These are phyloP conservation scores for Pleoardoris graminearum DNA, from an alignment of 2,329 filamentous ascomycete species.

Conservation along the genomic window DNA sequence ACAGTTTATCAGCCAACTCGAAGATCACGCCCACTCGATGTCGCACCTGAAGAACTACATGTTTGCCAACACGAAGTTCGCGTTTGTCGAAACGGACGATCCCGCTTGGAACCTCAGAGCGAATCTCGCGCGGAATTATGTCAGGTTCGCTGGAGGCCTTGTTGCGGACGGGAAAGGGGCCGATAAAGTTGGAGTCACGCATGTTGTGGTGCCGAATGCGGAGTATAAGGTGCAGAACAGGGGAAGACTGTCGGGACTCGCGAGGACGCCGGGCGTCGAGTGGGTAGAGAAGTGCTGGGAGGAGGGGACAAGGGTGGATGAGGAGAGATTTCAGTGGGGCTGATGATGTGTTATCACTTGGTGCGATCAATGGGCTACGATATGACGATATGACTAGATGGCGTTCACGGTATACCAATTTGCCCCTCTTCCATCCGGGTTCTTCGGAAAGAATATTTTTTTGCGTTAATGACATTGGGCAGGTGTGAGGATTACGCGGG, in stretches of 20 bases:
- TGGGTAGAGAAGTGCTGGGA: conserved; percentile 85
- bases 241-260: conserved; percentile 52
- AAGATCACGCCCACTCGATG: conserved; percentile 31
- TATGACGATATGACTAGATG: too few species aligned
- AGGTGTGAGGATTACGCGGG: too few species aligned
- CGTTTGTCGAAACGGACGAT: conserved; percentile 12
- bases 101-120: conserved; percentile 31
- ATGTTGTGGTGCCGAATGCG: conserved; percentile 60
- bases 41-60: conserved; percentile 35
- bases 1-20: conserved; percentile 31
- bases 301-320: conserved; percentile 77
- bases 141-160: conserved; percentile 70
- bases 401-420: too few species aligned
- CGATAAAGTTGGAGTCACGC: not conserved
- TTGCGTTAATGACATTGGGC: too few species aligned
- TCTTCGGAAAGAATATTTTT: too few species aligned
- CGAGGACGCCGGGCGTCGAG: conserved; percentile 67
- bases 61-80: conserved; percentile 33
- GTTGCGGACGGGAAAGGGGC: not conserved
- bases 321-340: conserved; percentile 52
- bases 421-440: too few species aligned
- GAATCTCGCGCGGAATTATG: conserved; percentile 58
- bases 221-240: conserved; percentile 53
- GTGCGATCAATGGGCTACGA: too few species aligned
- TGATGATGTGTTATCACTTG: conserved; percentile 12